Percentiles rank a stretch among this genome's conserved stretches.
phyloP scores from a whole-genome alignment of 2,329 filamentous ascomycete genomes.

The Hymenoscyphus albidus region DNA sequence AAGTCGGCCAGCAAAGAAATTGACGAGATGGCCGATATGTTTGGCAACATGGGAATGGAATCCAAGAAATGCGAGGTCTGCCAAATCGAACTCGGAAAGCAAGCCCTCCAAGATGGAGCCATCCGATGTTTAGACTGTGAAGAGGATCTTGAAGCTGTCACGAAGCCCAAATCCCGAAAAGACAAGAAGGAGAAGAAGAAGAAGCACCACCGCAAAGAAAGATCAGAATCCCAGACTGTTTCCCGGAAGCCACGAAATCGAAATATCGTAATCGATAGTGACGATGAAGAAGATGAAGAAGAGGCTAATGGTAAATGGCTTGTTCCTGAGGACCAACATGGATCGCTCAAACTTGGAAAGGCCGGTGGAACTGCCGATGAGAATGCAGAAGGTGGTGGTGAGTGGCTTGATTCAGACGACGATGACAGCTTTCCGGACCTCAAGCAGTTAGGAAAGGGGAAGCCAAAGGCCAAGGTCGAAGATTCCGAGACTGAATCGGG shows the following conservation, averaged over 20 bases:
- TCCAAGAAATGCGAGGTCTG: slow-evolving; percentile 36
- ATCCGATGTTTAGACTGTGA: slow-evolving; percentile 71
- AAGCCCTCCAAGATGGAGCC: slow-evolving; percentile 39
- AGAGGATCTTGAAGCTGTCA: slow-evolving; percentile 52
- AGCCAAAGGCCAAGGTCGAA: slow-evolving; percentile 27
- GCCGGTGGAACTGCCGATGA: slow-evolving; percentile 85
- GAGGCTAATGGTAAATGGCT: slow-evolving; percentile 74
- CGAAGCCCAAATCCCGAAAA: slow-evolving; percentile 36
- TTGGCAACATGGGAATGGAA: slow-evolving; percentile 67
- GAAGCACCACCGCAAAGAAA: slow-evolving; percentile 22
- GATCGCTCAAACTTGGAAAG: slow-evolving; percentile 60
- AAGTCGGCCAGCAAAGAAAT: slow-evolving; percentile 53
- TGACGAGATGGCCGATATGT: slow-evolving; percentile 79
- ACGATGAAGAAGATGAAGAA: slow-evolving; percentile 48
- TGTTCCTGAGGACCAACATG: slow-evolving; percentile 64
- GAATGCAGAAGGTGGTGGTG: slow-evolving; percentile 80
- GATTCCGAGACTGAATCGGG: slow-evolving; percentile 34
- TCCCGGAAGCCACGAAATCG: slow-evolving; percentile 50
- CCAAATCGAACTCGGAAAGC: slow-evolving; percentile 32
- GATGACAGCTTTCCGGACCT: slow-evolving; percentile 41
- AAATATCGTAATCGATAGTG: slow-evolving; percentile 61
- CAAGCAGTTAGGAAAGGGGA: slow-evolving; percentile 27
- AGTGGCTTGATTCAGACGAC: slow-evolving; percentile 65
- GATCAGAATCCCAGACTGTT: slow-evolving; percentile 32
- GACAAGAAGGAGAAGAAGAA: slow-evolving; percentile 38